A percentile compares a stretch with the other conserved stretches of the same genome.
Evolutionary conservation across 768 basidiomycete species (phyloP).

Genomic region (Piloderma croceum): DNA sequence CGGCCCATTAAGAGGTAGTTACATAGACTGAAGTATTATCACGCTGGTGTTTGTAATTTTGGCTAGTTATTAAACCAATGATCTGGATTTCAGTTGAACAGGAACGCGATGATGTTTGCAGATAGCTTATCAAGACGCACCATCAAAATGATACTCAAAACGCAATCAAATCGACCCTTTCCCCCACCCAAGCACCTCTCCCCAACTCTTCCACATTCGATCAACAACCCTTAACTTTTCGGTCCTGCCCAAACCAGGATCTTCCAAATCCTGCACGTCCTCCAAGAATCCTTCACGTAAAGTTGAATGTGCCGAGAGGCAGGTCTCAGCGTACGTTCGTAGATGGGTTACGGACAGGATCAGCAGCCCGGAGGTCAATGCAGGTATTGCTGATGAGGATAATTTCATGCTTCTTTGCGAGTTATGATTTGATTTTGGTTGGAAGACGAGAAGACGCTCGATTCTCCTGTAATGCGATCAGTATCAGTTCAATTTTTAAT

Average conservation of each 20-base stretch:
- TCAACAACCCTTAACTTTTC: conserved; percentile 78
- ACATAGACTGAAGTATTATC: too few species aligned
- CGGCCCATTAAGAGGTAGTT: too few species aligned
- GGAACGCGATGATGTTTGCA: too few species aligned
- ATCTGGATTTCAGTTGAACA: too few species aligned
- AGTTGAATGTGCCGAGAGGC: conserved; percentile 52
- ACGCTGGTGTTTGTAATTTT: too few species aligned
- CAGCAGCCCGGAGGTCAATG: conserved; percentile 68
- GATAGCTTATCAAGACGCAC: too few species aligned
- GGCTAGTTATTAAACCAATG: too few species aligned
- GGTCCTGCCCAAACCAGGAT: conserved; percentile 56
- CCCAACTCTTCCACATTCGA: conserved; percentile 89
- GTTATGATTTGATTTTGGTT: conserved; percentile 28
- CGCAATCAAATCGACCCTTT: too few species aligned
- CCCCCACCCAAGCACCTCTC: conserved; percentile 58
- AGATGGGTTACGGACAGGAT: conserved; percentile 66
- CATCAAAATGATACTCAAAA: too few species aligned
- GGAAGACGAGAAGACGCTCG: conserved; percentile 59
- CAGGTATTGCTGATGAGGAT: conserved; percentile 31
- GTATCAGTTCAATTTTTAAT: background rate
- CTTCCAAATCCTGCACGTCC: conserved; percentile 79
- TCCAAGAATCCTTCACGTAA: conserved; percentile 78
- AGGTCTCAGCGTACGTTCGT: conserved; percentile 54
- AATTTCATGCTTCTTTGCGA: conserved; percentile 8
- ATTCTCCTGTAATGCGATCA: conserved; percentile 40